phyloP scores from a whole-genome alignment of 208 protist genomes.

The Leishmania martiniquensis region DNA sequence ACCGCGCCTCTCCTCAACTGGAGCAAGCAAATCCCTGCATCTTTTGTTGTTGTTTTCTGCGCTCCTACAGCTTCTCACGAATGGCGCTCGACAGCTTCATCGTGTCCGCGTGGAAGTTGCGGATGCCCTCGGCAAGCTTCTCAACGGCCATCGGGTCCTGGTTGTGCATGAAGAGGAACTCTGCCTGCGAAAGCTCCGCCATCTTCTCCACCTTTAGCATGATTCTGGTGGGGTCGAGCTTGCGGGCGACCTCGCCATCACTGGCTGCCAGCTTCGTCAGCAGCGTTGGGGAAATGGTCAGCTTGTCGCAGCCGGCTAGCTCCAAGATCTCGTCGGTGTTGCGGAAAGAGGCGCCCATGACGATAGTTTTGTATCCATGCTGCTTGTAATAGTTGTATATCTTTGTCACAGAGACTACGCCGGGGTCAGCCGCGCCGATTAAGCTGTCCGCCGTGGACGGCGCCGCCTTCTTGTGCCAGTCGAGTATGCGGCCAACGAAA shows the following conservation, averaged over 20 bases:
- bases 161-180: slow-evolving; percentile 87
- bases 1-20: not conserved
- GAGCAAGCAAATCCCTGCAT: not conserved
- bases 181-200: slow-evolving; percentile 64
- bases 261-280: slow-evolving; percentile 90
- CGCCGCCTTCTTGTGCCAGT: slow-evolving; percentile 94
- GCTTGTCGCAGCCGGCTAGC: slow-evolving; percentile 96
- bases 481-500: slow-evolving; percentile 97
- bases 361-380: slow-evolving; percentile 96
- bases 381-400: slow-evolving; percentile 99
- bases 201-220: slow-evolving; percentile 52
- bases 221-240: slow-evolving; percentile 60
- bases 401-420: slow-evolving; percentile 92
- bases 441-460: slow-evolving; percentile 57
- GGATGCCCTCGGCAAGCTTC: slow-evolving; percentile 97
- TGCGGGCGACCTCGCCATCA: slow-evolving; percentile 44
- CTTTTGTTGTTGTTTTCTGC: too few species aligned
- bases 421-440: slow-evolving; percentile 88
- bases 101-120: slow-evolving; percentile 95
- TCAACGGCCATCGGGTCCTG: slow-evolving; percentile 97
- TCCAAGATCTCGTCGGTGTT: slow-evolving; percentile 92
- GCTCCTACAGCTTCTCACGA: slow-evolving; percentile 49
- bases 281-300: slow-evolving; percentile 97
- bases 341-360: slow-evolving; percentile 98
- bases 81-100: slow-evolving; percentile 89